Evolutionary conservation across 495 filamentous ascomycete species (phyloP).

Genomic region (Elaphomyces granulatus): DNA sequence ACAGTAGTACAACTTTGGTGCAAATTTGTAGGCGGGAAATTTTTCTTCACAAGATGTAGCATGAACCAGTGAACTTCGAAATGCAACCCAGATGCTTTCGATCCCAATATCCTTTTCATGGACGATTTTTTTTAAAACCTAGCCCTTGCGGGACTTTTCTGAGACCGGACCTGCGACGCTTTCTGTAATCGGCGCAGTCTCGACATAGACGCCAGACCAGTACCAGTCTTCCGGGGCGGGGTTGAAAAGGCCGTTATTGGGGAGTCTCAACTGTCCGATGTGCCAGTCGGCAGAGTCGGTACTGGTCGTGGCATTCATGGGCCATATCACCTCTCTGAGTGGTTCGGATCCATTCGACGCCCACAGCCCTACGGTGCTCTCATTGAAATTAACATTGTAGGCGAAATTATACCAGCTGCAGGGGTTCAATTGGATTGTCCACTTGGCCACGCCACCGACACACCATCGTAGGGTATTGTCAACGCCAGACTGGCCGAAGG

Average conservation of each 20-base stretch:
- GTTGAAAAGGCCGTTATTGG: conserved; percentile 38
- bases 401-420: conserved; percentile 62
- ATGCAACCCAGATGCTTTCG: too few relatives aligned
- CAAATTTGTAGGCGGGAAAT: too few relatives aligned
- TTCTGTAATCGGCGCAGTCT: conserved; percentile 47
- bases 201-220: conserved; percentile 58
- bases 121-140: too few relatives aligned
- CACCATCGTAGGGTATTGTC: conserved; percentile 42
- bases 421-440: conserved; percentile 36
- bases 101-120: too few relatives aligned
- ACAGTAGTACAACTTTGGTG: too few relatives aligned
- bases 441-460: conserved; percentile 36
- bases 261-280: conserved; percentile 53
- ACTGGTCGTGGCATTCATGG: conserved; percentile 41
- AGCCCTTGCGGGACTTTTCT: too few relatives aligned
- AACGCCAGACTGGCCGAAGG: conserved; percentile 41
- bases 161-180: conserved; percentile 37
- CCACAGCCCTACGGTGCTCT: conserved; percentile 50
- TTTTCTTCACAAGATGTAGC: too few relatives aligned
- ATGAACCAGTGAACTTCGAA: too few relatives aligned
- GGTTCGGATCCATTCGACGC: conserved; percentile 45
- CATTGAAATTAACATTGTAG: conserved; percentile 46
- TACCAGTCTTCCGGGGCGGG: conserved; percentile 48
- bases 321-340: conserved; percentile 41
- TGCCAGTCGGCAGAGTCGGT: conserved; percentile 66